Conservation (phyloP, 148 eudicot genomes). For the Diospyros lotus region DNA sequence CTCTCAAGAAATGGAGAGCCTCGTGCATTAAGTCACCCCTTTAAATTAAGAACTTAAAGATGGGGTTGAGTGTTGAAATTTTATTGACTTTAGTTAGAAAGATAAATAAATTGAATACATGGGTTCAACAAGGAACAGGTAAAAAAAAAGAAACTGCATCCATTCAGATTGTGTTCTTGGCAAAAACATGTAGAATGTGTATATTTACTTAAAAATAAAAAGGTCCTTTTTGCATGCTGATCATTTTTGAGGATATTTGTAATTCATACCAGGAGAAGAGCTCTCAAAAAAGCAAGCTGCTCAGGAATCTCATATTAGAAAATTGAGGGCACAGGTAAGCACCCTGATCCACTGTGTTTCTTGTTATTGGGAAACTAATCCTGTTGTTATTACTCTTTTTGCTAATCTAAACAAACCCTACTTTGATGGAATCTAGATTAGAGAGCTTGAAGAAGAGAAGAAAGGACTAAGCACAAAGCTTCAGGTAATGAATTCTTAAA, state of each 20-base stretch:
- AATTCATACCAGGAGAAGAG: conserved; percentile 65
- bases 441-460: conserved; percentile 99
- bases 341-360: conserved; percentile 8
- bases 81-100: no score
- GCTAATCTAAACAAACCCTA: conserved; percentile 10
- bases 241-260: conserved; percentile 7
- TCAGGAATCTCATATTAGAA: conserved; percentile 89
- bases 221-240: conserved; percentile 5
- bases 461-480: conserved; percentile 78
- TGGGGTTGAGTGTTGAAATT: not conserved
- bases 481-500: conserved; percentile 51
- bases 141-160: not conserved
- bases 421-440: conserved; percentile 67
- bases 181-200: not conserved
- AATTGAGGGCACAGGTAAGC: conserved; percentile 89
- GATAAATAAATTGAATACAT: not conserved
- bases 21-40: no score
- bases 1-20: no score
- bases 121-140: not conserved
- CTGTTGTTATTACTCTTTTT: conserved; percentile 8
- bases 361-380: conserved; percentile 6
- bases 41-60: not conserved
- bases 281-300: conserved; percentile 99
- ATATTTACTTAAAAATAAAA: not conserved
- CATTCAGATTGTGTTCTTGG: not conserved